Conservation (phyloP, 2,329 filamentous ascomycete genomes). For the Xylaria sp. region DNA sequence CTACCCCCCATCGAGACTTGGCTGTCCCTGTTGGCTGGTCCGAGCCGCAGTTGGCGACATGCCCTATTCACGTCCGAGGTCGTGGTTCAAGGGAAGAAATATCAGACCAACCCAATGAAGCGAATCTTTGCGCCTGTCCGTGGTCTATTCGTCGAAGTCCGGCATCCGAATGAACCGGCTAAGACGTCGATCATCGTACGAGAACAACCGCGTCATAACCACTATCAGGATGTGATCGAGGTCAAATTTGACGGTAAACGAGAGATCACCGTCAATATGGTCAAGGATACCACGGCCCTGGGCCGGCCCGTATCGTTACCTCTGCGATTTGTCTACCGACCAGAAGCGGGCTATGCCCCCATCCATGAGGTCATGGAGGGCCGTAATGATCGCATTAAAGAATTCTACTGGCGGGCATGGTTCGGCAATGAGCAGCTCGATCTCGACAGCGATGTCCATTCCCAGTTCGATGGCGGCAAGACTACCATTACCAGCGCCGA, state of each 20-base stretch:
- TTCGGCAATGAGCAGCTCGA: conserved; percentile 88
- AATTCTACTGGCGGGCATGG: conserved; percentile 99
- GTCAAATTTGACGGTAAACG: conserved; percentile 78
- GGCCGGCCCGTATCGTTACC: conserved; percentile 84
- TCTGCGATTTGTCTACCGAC: conserved; percentile 91
- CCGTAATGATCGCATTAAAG: conserved; percentile 97
- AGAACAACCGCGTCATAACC: conserved; percentile 86
- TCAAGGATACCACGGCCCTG: conserved; percentile 90
- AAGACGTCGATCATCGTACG: conserved; percentile 88
- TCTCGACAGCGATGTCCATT: conserved; percentile 84
- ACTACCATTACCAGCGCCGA: conserved; percentile 88
- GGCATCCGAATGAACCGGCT: conserved; percentile 79
- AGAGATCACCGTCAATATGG: conserved; percentile 87
- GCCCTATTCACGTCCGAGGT: conserved; percentile 94
- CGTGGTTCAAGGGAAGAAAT: conserved; percentile 93
- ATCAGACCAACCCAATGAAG: conserved; percentile 95
- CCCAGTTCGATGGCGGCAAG: conserved; percentile 89
- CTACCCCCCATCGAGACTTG: conserved; percentile 85
- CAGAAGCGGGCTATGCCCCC: conserved; percentile 95
- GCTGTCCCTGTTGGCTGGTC: conserved; percentile 87
- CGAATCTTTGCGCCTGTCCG: conserved; percentile 87
- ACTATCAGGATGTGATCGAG: conserved; percentile 88
- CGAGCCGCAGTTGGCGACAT: conserved; percentile 89
- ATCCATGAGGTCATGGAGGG: conserved; percentile 96
- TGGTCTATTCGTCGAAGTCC: conserved; percentile 90